Percentiles rank a stretch among this genome's conserved stretches.
Conservation (phyloP, 2,329 filamentous ascomycete species). For the Tolypocladium endophyticum region DNA sequence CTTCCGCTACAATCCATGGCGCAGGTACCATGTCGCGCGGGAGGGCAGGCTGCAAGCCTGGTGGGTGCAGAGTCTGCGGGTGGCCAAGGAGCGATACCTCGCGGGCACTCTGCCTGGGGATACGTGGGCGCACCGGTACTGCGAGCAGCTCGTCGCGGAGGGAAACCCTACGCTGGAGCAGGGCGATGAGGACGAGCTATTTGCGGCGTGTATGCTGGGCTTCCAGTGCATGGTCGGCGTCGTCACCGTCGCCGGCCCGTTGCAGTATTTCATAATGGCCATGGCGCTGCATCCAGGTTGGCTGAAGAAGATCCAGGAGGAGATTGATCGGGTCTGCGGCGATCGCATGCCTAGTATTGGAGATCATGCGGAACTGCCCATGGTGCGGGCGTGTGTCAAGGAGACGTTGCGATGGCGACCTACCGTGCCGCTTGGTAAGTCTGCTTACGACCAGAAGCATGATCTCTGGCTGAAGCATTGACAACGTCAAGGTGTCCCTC, state of each 20-base stretch:
- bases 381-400: slow-evolving; percentile 42
- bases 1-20: neutral
- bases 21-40: neutral
- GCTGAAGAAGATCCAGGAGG: slow-evolving; percentile 41
- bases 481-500: neutral
- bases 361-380: slow-evolving; percentile 3
- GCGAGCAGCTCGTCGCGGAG: neutral
- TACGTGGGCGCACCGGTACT: neutral
- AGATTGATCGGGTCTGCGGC: slow-evolving; percentile 23
- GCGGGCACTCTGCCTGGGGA: neutral
- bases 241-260: slow-evolving; percentile 36
- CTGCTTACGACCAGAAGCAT: neutral
- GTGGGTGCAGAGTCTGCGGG: neutral
- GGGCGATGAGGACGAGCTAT: slow-evolving; percentile 31
- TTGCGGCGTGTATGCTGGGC: slow-evolving; percentile 38
- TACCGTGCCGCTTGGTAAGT: slow-evolving; percentile 32
- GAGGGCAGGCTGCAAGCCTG: neutral
- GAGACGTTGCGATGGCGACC: slow-evolving; percentile 50
- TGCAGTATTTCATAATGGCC: slow-evolving; percentile 41
- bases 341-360: neutral
- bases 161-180: slow-evolving; percentile 27
- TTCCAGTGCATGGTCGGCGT: slow-evolving; percentile 41
- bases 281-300: slow-evolving; percentile 43
- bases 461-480: neutral
- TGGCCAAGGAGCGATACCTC: neutral